Conservation (phyloP, 2,329 filamentous ascomycete species). For the Penicillium sp. region DNA sequence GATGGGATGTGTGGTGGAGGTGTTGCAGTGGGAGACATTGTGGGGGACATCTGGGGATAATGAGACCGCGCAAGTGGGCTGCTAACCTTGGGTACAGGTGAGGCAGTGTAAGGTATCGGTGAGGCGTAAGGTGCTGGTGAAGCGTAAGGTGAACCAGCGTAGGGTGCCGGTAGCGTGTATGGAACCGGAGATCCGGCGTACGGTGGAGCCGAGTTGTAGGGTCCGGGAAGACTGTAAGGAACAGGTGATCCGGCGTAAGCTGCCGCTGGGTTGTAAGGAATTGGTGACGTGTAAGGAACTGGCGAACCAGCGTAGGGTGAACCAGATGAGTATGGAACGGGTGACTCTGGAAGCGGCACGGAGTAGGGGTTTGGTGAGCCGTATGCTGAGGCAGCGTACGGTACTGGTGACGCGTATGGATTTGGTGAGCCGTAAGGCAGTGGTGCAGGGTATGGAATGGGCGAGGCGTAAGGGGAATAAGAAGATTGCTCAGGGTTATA, state of each 20-base stretch:
- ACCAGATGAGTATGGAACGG: slow-evolving; percentile 27
- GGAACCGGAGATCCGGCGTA: slow-evolving; percentile 12
- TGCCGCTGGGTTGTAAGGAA: background rate
- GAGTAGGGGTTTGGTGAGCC: background rate
- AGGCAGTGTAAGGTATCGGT: slow-evolving; percentile 18
- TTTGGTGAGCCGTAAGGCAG: slow-evolving; percentile 9
- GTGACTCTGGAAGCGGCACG: slow-evolving; percentile 31
- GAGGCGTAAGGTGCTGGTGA: slow-evolving; percentile 11
- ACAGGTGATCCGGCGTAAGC: slow-evolving; percentile 9
- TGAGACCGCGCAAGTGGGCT: slow-evolving; percentile 38
- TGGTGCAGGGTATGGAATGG: slow-evolving; percentile 10
- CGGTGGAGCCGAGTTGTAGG: slow-evolving; percentile 12
- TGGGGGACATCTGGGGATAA: slow-evolving; percentile 37
- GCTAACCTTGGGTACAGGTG: slow-evolving; percentile 34
- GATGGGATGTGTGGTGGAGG: slow-evolving; percentile 22
- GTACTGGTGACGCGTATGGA: slow-evolving; percentile 11
- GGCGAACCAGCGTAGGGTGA: slow-evolving; percentile 1
- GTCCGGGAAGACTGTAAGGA: slow-evolving; percentile 10
- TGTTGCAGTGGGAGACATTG: slow-evolving; percentile 36
- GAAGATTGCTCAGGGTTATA: slow-evolving; percentile 27
- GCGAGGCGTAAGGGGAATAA: slow-evolving; percentile 20
- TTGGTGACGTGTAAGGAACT: slow-evolving; percentile 10
- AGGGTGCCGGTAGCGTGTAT: slow-evolving; percentile 4
- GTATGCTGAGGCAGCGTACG: slow-evolving; percentile 17
- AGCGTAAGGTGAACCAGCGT: background rate